These are phyloP conservation scores for Sporisorium exsertum DNA, from an alignment of 1,284 basidiomycete species.

Conservation along the genomic window DNA sequence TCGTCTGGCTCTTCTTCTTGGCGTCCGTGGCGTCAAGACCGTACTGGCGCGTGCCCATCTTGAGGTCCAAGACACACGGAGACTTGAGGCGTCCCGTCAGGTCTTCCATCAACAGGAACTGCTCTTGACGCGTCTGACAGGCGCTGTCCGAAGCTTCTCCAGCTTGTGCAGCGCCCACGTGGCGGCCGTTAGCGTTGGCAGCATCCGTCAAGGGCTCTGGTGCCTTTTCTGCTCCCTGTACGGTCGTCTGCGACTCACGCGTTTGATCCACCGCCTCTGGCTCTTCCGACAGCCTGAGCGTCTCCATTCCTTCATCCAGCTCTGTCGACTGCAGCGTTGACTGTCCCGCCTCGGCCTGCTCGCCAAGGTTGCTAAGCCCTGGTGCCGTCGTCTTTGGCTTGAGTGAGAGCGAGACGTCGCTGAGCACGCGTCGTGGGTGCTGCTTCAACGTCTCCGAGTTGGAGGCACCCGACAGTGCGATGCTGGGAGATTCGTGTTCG, in stretches of 20 bases:
- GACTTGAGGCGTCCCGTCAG: slow-evolving; percentile 91
- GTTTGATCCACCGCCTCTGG: background rate
- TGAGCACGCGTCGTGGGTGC: slow-evolving; percentile 50
- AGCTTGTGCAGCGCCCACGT: background rate
- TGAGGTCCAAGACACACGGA: slow-evolving; percentile 96
- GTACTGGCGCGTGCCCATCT: slow-evolving; percentile 99
- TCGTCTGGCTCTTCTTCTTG: slow-evolving; percentile 97
- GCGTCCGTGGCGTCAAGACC: slow-evolving; percentile 90
- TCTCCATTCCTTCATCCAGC: slow-evolving; percentile 21
- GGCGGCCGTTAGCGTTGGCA: background rate
- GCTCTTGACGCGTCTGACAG: slow-evolving; percentile 81
- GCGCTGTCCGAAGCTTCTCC: slow-evolving; percentile 12
- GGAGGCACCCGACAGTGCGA: slow-evolving; percentile 18
- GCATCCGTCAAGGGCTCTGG: background rate
- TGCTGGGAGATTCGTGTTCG: slow-evolving; percentile 11
- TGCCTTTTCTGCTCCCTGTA: background rate
- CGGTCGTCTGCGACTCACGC: background rate
- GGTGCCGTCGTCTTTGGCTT: slow-evolving; percentile 17
- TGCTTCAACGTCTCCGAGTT: slow-evolving; percentile 15
- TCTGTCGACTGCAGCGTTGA: slow-evolving; percentile 2
- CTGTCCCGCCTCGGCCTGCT: slow-evolving; percentile 6
- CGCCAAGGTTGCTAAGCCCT: slow-evolving; percentile 8
- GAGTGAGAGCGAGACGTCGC: slow-evolving; percentile 57
- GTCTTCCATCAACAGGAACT: slow-evolving; percentile 99
- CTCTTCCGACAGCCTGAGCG: slow-evolving; percentile 24